phyloP scores from a whole-genome alignment of 192 early-diverging fungal species.

The Coemansia sp. region DNA sequence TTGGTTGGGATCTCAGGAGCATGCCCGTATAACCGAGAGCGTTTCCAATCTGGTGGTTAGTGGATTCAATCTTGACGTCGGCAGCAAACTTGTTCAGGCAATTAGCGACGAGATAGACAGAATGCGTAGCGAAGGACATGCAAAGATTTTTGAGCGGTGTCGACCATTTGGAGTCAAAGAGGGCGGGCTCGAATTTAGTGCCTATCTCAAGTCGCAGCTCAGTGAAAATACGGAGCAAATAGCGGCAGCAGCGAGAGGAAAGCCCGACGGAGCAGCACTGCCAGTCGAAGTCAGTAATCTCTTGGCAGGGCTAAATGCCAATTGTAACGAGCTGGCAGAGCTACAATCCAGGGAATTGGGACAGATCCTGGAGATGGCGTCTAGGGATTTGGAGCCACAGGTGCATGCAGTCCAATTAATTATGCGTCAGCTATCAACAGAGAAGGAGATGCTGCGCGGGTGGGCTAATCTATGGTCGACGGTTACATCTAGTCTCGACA shows the following conservation, averaged over 20 bases:
- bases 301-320: slow-evolving; percentile 18
- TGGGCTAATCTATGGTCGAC: slow-evolving; percentile 32
- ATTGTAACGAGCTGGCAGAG: slow-evolving; percentile 15
- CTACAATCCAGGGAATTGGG: slow-evolving; percentile 4
- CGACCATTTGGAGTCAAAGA: neutral
- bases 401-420: slow-evolving; percentile 8
- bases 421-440: slow-evolving; percentile 14
- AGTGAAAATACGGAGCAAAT: slow-evolving; percentile 4
- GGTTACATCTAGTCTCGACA: slow-evolving; percentile 18
- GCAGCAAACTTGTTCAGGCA: slow-evolving; percentile 12
- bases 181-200: neutral
- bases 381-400: neutral
- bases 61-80: slow-evolving; percentile 11
- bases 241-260: neutral
- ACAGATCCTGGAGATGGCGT: slow-evolving; percentile 5
- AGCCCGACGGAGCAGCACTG: neutral
- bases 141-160: slow-evolving; percentile 10
- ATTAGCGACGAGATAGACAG: slow-evolving; percentile 16
- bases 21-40: slow-evolving; percentile 10
- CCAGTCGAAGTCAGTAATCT: neutral
- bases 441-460: slow-evolving; percentile 24
- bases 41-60: slow-evolving; percentile 2
- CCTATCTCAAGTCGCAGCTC: neutral
- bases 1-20: slow-evolving; percentile 15
- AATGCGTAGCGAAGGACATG: neutral